Conservation (phyloP, 2,329 filamentous ascomycete genomes). For the Colletotrichum ledebouriae region DNA sequence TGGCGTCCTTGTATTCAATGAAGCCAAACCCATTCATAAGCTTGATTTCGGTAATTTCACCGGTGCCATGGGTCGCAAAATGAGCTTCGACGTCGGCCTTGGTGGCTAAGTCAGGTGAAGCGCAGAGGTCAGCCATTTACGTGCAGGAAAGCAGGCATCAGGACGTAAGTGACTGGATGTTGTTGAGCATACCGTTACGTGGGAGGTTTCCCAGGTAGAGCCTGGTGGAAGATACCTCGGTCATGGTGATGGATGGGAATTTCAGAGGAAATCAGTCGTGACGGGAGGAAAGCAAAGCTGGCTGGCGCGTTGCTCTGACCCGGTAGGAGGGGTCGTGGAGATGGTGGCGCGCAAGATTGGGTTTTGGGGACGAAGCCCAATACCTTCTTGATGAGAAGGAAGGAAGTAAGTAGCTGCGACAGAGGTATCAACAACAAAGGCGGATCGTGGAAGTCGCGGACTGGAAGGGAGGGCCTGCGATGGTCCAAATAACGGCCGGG, state of each 20-base stretch:
- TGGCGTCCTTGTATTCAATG: conserved; percentile 98
- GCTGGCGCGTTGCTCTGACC: conserved; percentile 16
- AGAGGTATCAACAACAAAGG: not conserved
- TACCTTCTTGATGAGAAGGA: not conserved
- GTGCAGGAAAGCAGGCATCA: not conserved
- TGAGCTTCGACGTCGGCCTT: conserved; percentile 97
- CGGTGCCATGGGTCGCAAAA: conserved; percentile 95
- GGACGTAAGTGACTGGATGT: conserved; percentile 20
- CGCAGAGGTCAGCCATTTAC: conserved; percentile 23
- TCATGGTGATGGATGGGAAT: conserved; percentile 66
- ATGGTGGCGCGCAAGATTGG: not conserved
- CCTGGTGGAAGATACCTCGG: conserved; percentile 92
- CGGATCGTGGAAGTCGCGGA: not conserved
- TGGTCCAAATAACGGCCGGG: not conserved
- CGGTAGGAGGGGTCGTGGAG: not conserved
- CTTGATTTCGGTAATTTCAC: conserved; percentile 99
- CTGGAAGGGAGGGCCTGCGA: not conserved
- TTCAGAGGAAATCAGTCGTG: conserved; percentile 19
- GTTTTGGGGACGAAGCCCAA: conserved; percentile 2
- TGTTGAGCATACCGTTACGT: conserved; percentile 81
- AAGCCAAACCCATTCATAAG: conserved; percentile 99
- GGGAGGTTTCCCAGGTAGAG: conserved; percentile 98
- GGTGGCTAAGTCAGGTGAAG: conserved; percentile 75
- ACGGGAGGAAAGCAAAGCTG: conserved; percentile 5
- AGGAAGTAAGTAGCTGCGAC: not conserved